These are phyloP conservation scores for Berberis thunbergii DNA, from an alignment of 164 flowering plant genomes.

Conservation along the genomic window DNA sequence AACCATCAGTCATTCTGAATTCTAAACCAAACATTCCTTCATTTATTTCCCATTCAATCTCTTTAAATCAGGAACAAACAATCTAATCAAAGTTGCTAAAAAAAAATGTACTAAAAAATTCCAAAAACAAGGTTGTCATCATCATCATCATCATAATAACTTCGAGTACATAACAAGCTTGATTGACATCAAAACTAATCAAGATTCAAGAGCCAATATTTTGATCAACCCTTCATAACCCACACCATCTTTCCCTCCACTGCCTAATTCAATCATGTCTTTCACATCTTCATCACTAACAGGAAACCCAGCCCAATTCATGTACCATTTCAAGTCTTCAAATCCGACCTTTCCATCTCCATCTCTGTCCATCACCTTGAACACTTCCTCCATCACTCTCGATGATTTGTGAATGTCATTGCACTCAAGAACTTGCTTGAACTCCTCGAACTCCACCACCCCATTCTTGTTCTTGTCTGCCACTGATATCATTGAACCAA, in stretches of 20 bases:
- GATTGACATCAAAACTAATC: too few relatives aligned
- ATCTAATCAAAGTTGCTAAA: too few relatives aligned
- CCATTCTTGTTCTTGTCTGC: constrained; percentile 72
- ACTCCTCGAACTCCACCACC: constrained; percentile 75
- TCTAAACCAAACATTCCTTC: too few relatives aligned
- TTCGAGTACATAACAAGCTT: too few relatives aligned
- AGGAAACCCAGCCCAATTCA: constrained; percentile 49
- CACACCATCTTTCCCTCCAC: constrained; percentile 51
- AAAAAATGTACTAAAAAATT: too few relatives aligned
- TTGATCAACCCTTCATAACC: constrained; percentile 44
- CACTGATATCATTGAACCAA: constrained; percentile 62
- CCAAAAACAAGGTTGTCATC: too few relatives aligned
- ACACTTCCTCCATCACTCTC: constrained; percentile 44
- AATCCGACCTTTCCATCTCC: constrained; percentile 74
- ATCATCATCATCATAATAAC: too few relatives aligned
- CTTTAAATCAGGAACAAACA: too few relatives aligned
- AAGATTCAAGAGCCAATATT: constrained; percentile 42
- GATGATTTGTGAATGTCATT: neutral
- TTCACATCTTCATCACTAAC: constrained; percentile 54
- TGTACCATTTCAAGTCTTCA: constrained; percentile 53
- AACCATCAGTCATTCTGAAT: too few relatives aligned
- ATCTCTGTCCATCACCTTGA: constrained; percentile 71
- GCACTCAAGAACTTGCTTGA: constrained; percentile 42
- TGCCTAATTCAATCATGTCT: constrained; percentile 67
- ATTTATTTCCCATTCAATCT: too few relatives aligned